Base-by-base conservation (phyloP, 2,329 filamentous ascomycete species). In the Thermothelomyces thermophilus region DNA sequence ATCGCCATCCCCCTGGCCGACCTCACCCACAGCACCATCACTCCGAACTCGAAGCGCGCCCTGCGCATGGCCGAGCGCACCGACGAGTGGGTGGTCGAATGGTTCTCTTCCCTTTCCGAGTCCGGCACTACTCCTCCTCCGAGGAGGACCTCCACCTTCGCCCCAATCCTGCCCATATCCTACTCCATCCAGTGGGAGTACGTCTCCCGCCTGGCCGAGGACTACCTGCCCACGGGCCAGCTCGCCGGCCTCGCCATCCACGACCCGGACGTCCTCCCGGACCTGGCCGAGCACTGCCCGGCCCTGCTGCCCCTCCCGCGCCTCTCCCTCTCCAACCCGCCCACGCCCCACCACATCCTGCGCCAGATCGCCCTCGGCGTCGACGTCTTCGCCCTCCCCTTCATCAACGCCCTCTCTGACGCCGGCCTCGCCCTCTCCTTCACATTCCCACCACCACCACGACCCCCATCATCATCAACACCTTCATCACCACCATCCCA, bases 51-150 rank as follows among this genome's bases (percentile, higher is more conserved):
- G 9, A 95, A 94, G 68, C 79, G 90, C 40, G 79, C 86, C 41
- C 74, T 82, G 31, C 90, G 87, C 62, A 96, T 95, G 83, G 84
- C 82, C 20, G 89, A 93, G 62, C 77, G 91, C 50, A 95, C 88
- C 1, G 86, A 93, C 63, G 77, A 79, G 33, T 97, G 90, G 88
- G 73, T 91, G 16, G 77, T 80, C 20, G 79, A 86, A 55, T 80
- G 89, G 44, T 72, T 90, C 31, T 68, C 70, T 14, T 64, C 68
- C 24, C 64, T 71, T 47, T 10, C 37, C 37, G 45, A 41, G 16
- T 33, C 56, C 22, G 60, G 62, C 16, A 59, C 63, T 17, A 62
- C 22, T 11, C 3, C 52, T n/a, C n/a, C n/a, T n/a, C n/a, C n/a
- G n/a, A n/a, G n/a, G 5, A 64, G 56, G 1, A 66, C 71, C 22